Conservation (phyloP, 352 stramenopile species). For the Phytopythium oedochilum region DNA sequence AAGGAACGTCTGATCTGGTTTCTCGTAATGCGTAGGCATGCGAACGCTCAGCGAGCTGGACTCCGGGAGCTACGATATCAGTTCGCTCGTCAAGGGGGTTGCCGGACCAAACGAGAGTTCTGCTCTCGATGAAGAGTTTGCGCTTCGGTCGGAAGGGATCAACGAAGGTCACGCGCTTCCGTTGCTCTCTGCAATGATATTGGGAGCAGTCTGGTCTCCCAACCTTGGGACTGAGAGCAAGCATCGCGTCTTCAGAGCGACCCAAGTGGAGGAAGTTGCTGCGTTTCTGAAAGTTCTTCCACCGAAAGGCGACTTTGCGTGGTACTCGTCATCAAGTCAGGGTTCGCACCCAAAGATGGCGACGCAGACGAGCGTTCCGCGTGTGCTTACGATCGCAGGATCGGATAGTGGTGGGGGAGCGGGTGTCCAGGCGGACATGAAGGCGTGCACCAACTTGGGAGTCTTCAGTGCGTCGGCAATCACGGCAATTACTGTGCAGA, state of each 20-base stretch:
- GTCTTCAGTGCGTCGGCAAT: conserved; percentile 82
- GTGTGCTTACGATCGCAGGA: conserved; percentile 91
- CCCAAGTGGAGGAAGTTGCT: background rate
- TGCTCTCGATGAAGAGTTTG: background rate
- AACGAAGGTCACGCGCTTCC: background rate
- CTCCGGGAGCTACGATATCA: background rate
- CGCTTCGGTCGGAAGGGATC: background rate
- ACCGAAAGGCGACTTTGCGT: background rate
- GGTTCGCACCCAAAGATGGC: background rate
- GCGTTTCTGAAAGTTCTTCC: background rate
- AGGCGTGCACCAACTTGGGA: conserved; percentile 86
- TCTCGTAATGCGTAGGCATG: background rate
- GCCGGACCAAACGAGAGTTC: background rate
- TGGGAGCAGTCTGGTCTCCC: background rate
- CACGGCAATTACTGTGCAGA: conserved; percentile 91
- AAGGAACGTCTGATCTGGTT: background rate
- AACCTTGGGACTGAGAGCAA: background rate
- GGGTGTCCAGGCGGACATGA: conserved; percentile 93
- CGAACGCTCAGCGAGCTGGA: background rate
- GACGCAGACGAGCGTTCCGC: conserved; percentile 5
- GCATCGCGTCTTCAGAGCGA: background rate
- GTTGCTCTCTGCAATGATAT: background rate
- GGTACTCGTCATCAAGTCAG: background rate
- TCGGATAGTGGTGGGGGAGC: conserved; percentile 89
- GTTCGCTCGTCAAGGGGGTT: background rate